phyloP scores from a whole-genome alignment of 2,329 filamentous ascomycete species.

The Aspergillus caelatus region DNA sequence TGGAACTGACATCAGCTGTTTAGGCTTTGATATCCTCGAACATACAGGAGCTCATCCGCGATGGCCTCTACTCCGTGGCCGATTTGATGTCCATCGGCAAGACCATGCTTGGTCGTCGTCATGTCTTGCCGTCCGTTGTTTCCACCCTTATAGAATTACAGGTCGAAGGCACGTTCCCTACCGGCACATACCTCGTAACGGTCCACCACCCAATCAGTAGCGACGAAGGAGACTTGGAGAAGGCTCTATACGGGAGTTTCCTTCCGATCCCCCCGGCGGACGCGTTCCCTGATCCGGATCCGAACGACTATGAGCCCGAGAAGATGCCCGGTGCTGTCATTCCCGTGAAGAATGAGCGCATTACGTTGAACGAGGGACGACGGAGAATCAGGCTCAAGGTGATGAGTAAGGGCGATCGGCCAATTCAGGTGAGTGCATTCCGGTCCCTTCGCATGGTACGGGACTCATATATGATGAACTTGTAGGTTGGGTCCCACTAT shows the following conservation, averaged over 20 bases:
- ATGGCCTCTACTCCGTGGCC: constrained; percentile 89
- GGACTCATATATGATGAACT: not conserved
- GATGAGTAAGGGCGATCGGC: constrained; percentile 83
- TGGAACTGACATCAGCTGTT: constrained; percentile 18
- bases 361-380: constrained; percentile 73
- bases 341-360: constrained; percentile 65
- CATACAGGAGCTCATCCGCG: constrained; percentile 93
- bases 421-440: constrained; percentile 70
- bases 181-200: constrained; percentile 90
- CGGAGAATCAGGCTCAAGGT: constrained; percentile 75
- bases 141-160: constrained; percentile 80
- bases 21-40: constrained; percentile 71
- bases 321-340: constrained; percentile 81
- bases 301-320: constrained; percentile 66
- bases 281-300: constrained; percentile 67
- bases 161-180: constrained; percentile 91
- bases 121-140: constrained; percentile 82
- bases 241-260: constrained; percentile 88
- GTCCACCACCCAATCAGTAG: constrained; percentile 86
- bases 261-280: constrained; percentile 73
- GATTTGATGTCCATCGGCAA: constrained; percentile 91
- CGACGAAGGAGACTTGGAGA: constrained; percentile 83
- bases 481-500: constrained; percentile 82
- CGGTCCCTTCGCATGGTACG: not conserved
- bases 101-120: constrained; percentile 89